Evolutionary conservation across 2,329 filamentous ascomycete species (phyloP), one percentile per base, ranked within the genome.

Genomic region (Aspergillus luchuensis): DNA sequence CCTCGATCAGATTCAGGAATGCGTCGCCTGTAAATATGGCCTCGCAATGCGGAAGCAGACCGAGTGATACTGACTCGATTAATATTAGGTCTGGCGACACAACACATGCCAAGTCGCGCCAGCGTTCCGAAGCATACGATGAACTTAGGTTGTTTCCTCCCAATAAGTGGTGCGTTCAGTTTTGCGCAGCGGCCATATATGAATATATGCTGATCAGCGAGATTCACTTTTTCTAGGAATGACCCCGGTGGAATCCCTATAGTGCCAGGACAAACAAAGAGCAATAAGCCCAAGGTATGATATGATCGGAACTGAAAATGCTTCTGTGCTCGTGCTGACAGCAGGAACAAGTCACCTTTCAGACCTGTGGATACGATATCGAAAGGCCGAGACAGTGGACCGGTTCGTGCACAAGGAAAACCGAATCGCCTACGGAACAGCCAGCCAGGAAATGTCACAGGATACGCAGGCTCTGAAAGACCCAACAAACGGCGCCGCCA

Each of bases 311-410:
- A 50, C 15, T 3, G 15, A 13, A 28, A n/a, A 50, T 17, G 2
- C 8, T 17, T 10, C 0, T 10, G 8, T 17, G 11, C 21, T 15
- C 19, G 21, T 47, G 17, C 19, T 50, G 19, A 55, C 28, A 17
- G 28, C 23, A 11, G 28, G 43, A 48, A 21, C 36, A 64, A 60
- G 54, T 59, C 59, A 17, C 41, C 41, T 39, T 67, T 69, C 43
- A 69, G 61, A 39, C 72, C 72, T 6, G 38, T 63, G 2, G 63
- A 76, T 50, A 67, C 58, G 25, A 60, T 76, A 38, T 68, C 70
- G 13, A 69, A 69, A 47, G 53, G 64, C 15, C 70, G 70, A 54
- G 66, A 71, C 25, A 76, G 74, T 57, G 73, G 73, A 6, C 70
- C 74, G n/a, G 68, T 75, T 41, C 72, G 69, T 41, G 71, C 69